phyloP scores from a whole-genome alignment of 176 grass and related monocot species.

The Coix lacrymajobi region DNA sequence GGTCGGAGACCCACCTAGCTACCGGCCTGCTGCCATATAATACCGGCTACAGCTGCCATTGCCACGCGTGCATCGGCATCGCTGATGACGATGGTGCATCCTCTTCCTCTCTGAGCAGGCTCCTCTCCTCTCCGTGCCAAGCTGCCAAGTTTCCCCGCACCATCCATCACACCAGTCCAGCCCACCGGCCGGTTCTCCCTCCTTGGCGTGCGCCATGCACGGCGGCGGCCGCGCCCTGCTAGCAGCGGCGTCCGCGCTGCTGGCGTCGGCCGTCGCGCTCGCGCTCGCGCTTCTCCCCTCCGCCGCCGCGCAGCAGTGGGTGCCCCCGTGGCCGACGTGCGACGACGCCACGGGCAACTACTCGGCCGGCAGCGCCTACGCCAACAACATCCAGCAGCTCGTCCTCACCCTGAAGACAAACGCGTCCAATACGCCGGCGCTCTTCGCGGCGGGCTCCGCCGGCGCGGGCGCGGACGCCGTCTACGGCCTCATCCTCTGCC shows the following conservation, averaged over 20 bases:
- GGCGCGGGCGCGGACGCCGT: not conserved
- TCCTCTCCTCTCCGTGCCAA: too few relatives aligned
- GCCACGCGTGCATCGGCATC: too few relatives aligned
- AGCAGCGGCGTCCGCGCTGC: not conserved
- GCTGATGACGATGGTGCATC: too few relatives aligned
- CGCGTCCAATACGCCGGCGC: not conserved
- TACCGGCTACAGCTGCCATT: too few relatives aligned
- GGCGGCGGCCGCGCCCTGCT: not conserved
- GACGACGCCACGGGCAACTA: slow-evolving; percentile 19
- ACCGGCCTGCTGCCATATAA: too few relatives aligned
- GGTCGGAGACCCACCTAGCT: too few relatives aligned
- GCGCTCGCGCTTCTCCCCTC: not conserved
- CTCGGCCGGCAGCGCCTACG: slow-evolving; percentile 32
- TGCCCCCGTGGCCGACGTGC: not conserved
- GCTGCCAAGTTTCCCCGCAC: not conserved
- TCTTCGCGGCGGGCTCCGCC: slow-evolving; percentile 13
- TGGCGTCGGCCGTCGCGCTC: not conserved
- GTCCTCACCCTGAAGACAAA: not conserved
- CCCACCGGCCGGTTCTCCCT: not conserved
- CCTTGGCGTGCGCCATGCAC: not conserved
- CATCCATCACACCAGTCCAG: not conserved
- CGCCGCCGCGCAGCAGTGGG: not conserved
- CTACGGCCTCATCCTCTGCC: slow-evolving; percentile 46
- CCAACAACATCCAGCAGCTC: slow-evolving; percentile 20
- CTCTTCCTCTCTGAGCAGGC: too few relatives aligned